Evolutionary conservation across 2,329 filamentous ascomycete species (phyloP).

Genomic region (Colletotrichum endophyticum): DNA sequence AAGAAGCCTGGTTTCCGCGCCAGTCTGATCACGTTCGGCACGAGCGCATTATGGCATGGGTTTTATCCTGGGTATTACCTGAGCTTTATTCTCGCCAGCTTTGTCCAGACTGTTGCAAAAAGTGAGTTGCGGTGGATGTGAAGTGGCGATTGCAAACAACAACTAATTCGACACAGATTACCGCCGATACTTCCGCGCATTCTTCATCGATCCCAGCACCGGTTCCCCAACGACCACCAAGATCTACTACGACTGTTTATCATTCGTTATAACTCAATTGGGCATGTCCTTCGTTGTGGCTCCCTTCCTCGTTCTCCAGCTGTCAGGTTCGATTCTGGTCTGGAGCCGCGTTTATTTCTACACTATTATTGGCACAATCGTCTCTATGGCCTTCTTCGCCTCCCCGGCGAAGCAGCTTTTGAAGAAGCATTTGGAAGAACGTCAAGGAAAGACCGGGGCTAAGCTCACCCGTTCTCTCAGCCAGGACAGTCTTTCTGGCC

Average conservation of each 20-base stretch:
- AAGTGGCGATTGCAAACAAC: slow-evolving; percentile 17
- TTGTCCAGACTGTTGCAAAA: slow-evolving; percentile 93
- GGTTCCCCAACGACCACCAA: slow-evolving; percentile 73
- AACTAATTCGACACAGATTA: slow-evolving; percentile 64
- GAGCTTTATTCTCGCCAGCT: slow-evolving; percentile 85
- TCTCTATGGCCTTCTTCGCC: slow-evolving; percentile 76
- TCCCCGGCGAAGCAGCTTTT: slow-evolving; percentile 74
- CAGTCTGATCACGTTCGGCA: slow-evolving; percentile 90
- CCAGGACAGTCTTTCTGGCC: slow-evolving; percentile 59
- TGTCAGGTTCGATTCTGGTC: slow-evolving; percentile 72
- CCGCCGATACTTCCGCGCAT: slow-evolving; percentile 86
- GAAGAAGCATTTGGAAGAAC: slow-evolving; percentile 62
- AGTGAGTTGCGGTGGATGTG: slow-evolving; percentile 62
- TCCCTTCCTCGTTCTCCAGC: slow-evolving; percentile 83
- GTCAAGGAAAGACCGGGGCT: slow-evolving; percentile 51
- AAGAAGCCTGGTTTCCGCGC: slow-evolving; percentile 97
- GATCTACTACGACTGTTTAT: slow-evolving; percentile 83
- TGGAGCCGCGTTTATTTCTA: slow-evolving; percentile 94
- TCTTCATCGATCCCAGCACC: slow-evolving; percentile 85
- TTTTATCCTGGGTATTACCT: slow-evolving; percentile 98
- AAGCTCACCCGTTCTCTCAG: slow-evolving; percentile 56
- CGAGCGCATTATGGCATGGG: slow-evolving; percentile 96
- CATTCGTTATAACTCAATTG: slow-evolving; percentile 78
- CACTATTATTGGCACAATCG: slow-evolving; percentile 69
- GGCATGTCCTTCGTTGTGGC: slow-evolving; percentile 82